These are phyloP conservation scores for Brassica rapa DNA, from an alignment of 345 rosid genomes.

Conservation along the genomic window DNA sequence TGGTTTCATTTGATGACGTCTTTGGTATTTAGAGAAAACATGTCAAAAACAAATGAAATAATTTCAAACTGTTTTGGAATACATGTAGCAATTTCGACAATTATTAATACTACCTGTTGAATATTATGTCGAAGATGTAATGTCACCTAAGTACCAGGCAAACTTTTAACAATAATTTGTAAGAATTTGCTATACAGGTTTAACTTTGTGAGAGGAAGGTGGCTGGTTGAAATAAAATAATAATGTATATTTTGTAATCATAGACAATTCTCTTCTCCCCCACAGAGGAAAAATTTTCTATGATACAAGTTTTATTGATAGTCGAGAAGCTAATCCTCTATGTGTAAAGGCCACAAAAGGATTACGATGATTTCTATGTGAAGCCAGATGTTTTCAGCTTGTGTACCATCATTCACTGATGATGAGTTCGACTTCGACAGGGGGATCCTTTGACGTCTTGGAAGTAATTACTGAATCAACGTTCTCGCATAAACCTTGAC, in stretches of 20 bases:
- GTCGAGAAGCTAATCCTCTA: too few relatives aligned
- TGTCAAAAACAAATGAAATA: not conserved
- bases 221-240: not conserved
- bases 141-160: not conserved
- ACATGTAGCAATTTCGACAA: not conserved
- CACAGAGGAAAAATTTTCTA: conserved; percentile 44
- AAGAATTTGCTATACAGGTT: not conserved
- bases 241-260: too few relatives aligned
- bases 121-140: not conserved
- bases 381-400: too few relatives aligned
- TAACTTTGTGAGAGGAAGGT: not conserved
- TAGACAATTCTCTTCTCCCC: too few relatives aligned
- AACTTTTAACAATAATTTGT: not conserved
- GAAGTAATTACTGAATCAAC: too few relatives aligned
- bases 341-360: too few relatives aligned
- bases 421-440: too few relatives aligned
- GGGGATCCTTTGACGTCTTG: too few relatives aligned
- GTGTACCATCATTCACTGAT: too few relatives aligned
- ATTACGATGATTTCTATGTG: too few relatives aligned
- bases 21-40: not conserved
- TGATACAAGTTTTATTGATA: too few relatives aligned
- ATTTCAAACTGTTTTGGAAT: not conserved
- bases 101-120: not conserved
- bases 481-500: too few relatives aligned
- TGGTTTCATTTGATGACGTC: not conserved